phyloP scores from a whole-genome alignment of 768 basidiomycete species.

The Clitopilus passeckerianus region DNA sequence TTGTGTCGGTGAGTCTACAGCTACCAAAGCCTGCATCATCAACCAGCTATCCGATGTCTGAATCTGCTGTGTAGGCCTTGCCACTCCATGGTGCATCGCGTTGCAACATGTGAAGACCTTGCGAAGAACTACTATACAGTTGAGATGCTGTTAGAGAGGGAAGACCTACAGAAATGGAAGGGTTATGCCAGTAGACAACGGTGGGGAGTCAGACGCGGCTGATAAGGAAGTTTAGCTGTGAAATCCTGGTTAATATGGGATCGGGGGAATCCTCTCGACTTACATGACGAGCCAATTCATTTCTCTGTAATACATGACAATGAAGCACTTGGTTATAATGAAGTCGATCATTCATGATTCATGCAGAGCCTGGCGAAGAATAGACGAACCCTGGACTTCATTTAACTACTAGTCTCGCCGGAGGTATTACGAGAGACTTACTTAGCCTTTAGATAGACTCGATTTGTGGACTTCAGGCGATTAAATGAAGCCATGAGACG shows the following conservation, averaged over 20 bases:
- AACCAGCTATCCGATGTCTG: background rate
- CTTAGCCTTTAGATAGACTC: background rate
- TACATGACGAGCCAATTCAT: background rate
- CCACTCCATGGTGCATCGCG: constrained; percentile 44
- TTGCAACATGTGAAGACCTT: constrained; percentile 46
- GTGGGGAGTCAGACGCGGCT: constrained; percentile 23
- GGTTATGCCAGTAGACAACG: constrained; percentile 47
- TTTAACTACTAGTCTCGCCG: no score
- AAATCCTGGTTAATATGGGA: no score
- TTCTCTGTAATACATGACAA: background rate
- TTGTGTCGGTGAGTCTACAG: constrained; percentile 44
- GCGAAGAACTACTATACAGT: constrained; percentile 47
- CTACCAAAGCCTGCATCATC: no score
- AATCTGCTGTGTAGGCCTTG: constrained; percentile 34
- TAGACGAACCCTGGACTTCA: no score
- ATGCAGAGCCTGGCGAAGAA: no score
- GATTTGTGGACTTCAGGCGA: background rate
- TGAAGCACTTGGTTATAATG: no score
- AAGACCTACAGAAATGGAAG: constrained; percentile 53
- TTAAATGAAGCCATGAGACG: background rate
- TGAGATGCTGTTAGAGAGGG: constrained; percentile 41
- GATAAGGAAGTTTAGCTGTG: background rate
- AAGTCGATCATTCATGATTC: no score
- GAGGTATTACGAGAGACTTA: background rate
- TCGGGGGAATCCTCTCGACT: no score